Conservation (phyloP, 305 asterid genomes). For the Withania somnifera region DNA sequence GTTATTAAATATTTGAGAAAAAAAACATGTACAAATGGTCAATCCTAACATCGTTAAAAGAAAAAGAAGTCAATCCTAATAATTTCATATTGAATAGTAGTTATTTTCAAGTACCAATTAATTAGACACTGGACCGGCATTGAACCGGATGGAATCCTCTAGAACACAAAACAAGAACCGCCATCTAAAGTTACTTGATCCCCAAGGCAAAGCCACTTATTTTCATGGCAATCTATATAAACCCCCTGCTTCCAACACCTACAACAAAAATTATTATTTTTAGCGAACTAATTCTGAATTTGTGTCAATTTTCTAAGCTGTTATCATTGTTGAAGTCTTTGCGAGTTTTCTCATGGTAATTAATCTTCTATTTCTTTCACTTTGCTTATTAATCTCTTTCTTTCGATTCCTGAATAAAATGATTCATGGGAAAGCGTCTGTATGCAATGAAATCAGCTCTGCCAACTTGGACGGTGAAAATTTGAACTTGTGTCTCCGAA, state of each 20-base stretch:
- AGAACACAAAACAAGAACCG: neutral
- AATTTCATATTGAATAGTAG: no score
- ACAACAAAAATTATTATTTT: neutral
- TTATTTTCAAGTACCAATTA: no score
- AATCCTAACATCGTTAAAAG: no score
- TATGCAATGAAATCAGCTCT: no score
- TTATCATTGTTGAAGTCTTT: neutral
- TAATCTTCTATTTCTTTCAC: neutral
- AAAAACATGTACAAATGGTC: no score
- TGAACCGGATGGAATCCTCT: neutral
- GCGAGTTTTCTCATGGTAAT: neutral
- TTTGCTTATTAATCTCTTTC: neutral
- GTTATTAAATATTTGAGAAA: no score
- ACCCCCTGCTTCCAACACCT: neutral
- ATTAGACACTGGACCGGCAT: neutral
- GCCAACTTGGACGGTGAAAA: no score
- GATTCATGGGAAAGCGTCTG: no score
- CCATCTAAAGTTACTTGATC: neutral
- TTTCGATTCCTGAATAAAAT: no score
- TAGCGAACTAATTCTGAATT: neutral
- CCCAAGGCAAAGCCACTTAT: neutral
- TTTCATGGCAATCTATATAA: neutral
- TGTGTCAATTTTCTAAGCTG: neutral
- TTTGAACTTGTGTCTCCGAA: no score
- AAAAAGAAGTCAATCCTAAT: no score